Conservation (phyloP, 768 basidiomycete genomes). For the Serpula lacrymans region DNA sequence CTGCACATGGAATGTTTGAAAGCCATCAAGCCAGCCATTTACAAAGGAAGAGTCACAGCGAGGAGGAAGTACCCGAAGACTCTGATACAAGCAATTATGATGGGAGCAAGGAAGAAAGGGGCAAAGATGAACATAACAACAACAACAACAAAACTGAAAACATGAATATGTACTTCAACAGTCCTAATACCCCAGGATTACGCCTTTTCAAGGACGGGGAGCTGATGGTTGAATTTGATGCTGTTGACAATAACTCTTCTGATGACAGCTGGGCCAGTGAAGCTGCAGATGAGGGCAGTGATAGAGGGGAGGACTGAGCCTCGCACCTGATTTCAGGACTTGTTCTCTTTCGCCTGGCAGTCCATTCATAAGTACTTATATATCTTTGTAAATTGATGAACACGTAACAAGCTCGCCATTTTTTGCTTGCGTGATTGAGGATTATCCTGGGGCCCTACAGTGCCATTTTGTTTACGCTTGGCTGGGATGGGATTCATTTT, state of each 20-base stretch:
- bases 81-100: background rate
- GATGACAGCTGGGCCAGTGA: background rate
- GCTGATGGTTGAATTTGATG: slow-evolving; percentile 1
- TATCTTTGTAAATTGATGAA: background rate
- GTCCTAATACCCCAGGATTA: no score
- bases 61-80: background rate
- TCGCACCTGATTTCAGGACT: background rate
- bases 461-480: no score
- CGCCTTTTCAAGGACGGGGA: slow-evolving; percentile 1
- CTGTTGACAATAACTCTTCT: background rate
- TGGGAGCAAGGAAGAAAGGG: no score
- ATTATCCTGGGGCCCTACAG: background rate
- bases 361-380: background rate
- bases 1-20: background rate
- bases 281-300: background rate
- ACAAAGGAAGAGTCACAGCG: background rate
- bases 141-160: background rate
- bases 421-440: no score
- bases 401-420: background rate
- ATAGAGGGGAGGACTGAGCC: background rate
- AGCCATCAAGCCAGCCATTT: background rate
- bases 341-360: background rate
- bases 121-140: background rate
- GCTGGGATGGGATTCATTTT: no score
- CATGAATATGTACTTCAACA: no score